Evolutionary conservation across 768 basidiomycete species (phyloP).

Genomic region (Lentinus brumalis): DNA sequence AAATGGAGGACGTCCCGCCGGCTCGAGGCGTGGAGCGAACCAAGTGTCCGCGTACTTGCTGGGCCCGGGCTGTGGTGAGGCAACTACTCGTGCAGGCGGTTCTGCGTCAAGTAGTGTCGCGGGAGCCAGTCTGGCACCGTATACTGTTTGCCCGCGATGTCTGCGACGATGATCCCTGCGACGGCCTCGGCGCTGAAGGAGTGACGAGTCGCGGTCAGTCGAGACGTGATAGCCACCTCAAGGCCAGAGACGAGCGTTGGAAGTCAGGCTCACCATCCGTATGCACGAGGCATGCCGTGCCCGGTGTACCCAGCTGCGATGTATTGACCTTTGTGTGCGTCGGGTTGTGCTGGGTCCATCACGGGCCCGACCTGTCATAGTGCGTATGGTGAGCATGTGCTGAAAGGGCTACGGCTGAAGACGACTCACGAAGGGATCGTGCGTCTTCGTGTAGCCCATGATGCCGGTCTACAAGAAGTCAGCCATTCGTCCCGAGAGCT

Average conservation of each 20-base stretch:
- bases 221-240: no score
- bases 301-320: conserved; percentile 74
- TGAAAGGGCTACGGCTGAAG: not conserved
- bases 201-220: no score
- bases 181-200: conserved; percentile 59
- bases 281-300: conserved; percentile 81
- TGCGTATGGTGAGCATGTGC: not conserved
- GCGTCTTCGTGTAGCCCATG: conserved; percentile 68
- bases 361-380: conserved; percentile 62
- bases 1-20: no score
- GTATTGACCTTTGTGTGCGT: conserved; percentile 57
- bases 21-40: no score
- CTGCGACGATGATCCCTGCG: conserved; percentile 57
- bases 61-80: no score
- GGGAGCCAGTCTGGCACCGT: conserved; percentile 65
- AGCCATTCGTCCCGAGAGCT: not conserved
- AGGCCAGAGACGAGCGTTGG: no score
- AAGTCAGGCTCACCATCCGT: conserved; percentile 53
- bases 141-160: conserved; percentile 49
- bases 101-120: conserved; percentile 31
- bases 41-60: no score
- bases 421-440: conserved; percentile 68
- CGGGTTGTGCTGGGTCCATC: conserved; percentile 28
- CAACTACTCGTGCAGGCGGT: conserved; percentile 4
- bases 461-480: conserved; percentile 67